Evolutionary conservation across 208 protist genomes (phyloP), one percentile per base, ranked within the genome.

Genomic region (Zelonia costaricensis): DNA sequence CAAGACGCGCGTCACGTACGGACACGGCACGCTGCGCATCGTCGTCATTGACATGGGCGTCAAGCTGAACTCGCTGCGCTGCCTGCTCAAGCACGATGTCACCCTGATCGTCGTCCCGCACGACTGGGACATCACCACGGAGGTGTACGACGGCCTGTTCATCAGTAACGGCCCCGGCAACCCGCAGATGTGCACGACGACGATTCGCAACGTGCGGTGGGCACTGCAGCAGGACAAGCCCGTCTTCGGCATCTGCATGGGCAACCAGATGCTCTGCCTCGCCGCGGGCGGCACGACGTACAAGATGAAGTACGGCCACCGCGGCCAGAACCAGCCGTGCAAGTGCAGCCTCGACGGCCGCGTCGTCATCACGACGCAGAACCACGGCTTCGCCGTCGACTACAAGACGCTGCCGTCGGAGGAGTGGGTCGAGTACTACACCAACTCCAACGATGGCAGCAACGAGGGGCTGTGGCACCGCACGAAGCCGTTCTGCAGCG

Each of bases 301-400:
- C 78, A 99, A 99, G 85, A 93, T 99, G 89, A 98, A 98, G 72
- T 99, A 98, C 78, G 98, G 98, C 62, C 99, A 99, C 79, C 91
- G 98, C 54, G 98, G 98, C 8, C 95, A 99, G 56, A 99, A 99
- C 86, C 98, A 99, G 82, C 98, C 98, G 23, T 98, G 92, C 69
- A 90, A 86, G 69, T 90, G 82, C 64, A 72, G 48, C 67, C 42
- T 86, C 8, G 97, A 97, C 51, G 75, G 75, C 44, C 76, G 82
- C 23, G 97, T 97, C 56, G 91, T 98, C 56, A 98, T 99, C 73
- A 99, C 97, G 9, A 93, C 94, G 38, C 98, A 99, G 84, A 99
- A 99, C 76, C 98, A 99, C 82, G 98, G 98, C 51, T 99, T 97
- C 66, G 98, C 98, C 9, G 95, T 99, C 16, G 97, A 99, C 81